Percentiles rank a stretch among this genome's conserved stretches.
Evolutionary conservation across 495 filamentous ascomycete genomes (phyloP).

Genomic region (Penicillium ucsense): DNA sequence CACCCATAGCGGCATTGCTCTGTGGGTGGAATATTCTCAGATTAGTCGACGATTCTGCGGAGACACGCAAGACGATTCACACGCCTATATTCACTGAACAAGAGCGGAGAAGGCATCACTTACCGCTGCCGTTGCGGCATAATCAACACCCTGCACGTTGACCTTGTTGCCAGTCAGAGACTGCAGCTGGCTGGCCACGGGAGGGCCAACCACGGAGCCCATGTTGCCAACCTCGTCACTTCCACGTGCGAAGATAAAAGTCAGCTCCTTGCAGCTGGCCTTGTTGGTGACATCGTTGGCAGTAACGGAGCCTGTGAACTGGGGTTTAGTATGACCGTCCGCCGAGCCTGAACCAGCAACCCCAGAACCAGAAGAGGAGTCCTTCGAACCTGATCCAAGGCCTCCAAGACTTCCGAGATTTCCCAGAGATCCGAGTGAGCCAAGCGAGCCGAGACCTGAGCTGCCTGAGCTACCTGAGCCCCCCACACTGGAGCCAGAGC

Average conservation of each 20-base stretch:
- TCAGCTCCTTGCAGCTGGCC: constrained; percentile 34
- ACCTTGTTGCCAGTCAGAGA: constrained; percentile 27
- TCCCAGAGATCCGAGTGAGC: neutral
- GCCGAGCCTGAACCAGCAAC: neutral
- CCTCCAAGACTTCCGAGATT: neutral
- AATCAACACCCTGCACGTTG: constrained; percentile 49
- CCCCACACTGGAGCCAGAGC: too few relatives aligned
- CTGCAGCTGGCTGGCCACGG: constrained; percentile 40
- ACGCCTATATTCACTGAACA: neutral
- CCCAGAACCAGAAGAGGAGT: neutral
- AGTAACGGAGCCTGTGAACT: constrained; percentile 19
- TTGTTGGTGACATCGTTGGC: constrained; percentile 35
- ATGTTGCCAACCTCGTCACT: constrained; percentile 48
- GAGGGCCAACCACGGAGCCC: constrained; percentile 46
- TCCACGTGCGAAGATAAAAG: constrained; percentile 51
- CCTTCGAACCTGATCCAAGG: neutral
- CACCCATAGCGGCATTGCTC: constrained; percentile 38
- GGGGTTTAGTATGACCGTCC: constrained; percentile 1
- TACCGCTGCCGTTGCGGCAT: constrained; percentile 34
- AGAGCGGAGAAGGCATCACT: neutral
- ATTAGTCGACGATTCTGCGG: too few relatives aligned
- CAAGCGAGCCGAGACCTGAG: too few relatives aligned
- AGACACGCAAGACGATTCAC: too few relatives aligned
- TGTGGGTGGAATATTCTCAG: constrained; percentile 6
- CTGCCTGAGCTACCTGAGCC: too few relatives aligned